Evolutionary conservation across 2,329 filamentous ascomycete genomes (phyloP).

Genomic region (Coniella lustricola): DNA sequence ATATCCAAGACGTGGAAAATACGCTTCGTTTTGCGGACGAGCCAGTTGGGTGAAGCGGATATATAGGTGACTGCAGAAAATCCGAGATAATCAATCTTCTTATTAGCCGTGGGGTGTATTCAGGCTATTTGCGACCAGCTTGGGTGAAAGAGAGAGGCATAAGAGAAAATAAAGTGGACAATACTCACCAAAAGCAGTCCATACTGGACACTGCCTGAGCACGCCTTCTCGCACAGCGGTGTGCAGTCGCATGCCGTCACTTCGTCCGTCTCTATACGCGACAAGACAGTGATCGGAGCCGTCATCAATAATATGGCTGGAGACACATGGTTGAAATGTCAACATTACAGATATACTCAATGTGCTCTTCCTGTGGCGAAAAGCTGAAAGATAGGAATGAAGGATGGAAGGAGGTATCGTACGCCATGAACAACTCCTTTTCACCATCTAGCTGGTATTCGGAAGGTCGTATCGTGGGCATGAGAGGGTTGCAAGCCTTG

Average conservation of each 20-base stretch:
- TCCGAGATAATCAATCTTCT: too few species aligned
- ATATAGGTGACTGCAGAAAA: slow-evolving; percentile 43
- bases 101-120: too few species aligned
- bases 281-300: slow-evolving; percentile 45
- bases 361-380: neutral
- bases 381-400: too few species aligned
- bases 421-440: slow-evolving; percentile 50
- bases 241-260: slow-evolving; percentile 45
- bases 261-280: slow-evolving; percentile 45
- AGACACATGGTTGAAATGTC: neutral
- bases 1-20: slow-evolving; percentile 47
- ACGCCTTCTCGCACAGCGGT: slow-evolving; percentile 50
- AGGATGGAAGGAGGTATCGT: slow-evolving; percentile 21
- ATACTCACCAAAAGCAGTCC: slow-evolving; percentile 54
- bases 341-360: neutral
- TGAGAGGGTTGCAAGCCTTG: slow-evolving; percentile 43
- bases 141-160: neutral
- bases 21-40: slow-evolving; percentile 39
- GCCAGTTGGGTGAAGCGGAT: slow-evolving; percentile 40
- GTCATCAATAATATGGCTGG: slow-evolving; percentile 50
- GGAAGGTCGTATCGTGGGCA: slow-evolving; percentile 34
- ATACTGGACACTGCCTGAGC: slow-evolving; percentile 48
- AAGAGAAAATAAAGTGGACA: too few species aligned
- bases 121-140: too few species aligned
- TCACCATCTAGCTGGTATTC: slow-evolving; percentile 43